Evolutionary conservation across 495 filamentous ascomycete genomes (phyloP).

Genomic region (Venustampulla echinocandica): DNA sequence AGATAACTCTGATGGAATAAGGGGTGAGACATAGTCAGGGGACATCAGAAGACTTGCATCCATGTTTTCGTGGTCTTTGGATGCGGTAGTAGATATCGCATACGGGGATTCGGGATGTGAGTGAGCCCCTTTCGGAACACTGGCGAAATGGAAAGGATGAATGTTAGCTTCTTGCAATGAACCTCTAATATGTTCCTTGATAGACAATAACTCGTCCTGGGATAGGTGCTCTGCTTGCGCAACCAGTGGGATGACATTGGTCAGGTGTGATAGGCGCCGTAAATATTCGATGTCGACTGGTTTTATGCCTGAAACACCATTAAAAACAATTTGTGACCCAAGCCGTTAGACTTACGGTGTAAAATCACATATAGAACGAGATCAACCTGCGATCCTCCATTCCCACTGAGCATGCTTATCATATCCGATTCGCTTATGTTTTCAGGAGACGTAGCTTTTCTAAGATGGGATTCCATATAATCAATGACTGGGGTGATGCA

Average conservation of each 20-base stretch:
- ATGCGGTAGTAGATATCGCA: conserved; percentile 71
- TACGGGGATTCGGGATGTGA: conserved; percentile 46
- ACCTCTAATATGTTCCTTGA: conserved; percentile 54
- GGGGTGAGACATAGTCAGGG: conserved; percentile 81
- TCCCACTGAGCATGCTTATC: conserved; percentile 70
- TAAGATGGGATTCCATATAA: conserved; percentile 70
- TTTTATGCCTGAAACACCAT: conserved; percentile 49
- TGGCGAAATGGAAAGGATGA: conserved; percentile 57
- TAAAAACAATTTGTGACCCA: conserved; percentile 11
- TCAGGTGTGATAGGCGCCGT: conserved; percentile 61
- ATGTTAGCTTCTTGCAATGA: conserved; percentile 54
- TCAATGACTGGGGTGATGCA: conserved; percentile 60
- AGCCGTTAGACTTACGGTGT: conserved; percentile 40
- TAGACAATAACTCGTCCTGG: conserved; percentile 43
- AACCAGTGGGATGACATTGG: conserved; percentile 81
- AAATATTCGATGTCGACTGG: conserved; percentile 70
- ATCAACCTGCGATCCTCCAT: conserved; percentile 84
- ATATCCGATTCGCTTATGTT: conserved; percentile 62
- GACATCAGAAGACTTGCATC: conserved; percentile 94
- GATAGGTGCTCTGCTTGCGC: conserved; percentile 67
- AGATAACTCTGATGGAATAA: conserved; percentile 67
- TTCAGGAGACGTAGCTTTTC: conserved; percentile 51
- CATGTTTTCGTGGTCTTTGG: conserved; percentile 78
- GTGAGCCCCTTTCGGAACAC: conserved; percentile 24
- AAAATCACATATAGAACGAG: conserved; percentile 74